These are phyloP conservation scores for Tetrahymena thermophila DNA, from an alignment of 73 alveolate species.

Conservation along the genomic window DNA sequence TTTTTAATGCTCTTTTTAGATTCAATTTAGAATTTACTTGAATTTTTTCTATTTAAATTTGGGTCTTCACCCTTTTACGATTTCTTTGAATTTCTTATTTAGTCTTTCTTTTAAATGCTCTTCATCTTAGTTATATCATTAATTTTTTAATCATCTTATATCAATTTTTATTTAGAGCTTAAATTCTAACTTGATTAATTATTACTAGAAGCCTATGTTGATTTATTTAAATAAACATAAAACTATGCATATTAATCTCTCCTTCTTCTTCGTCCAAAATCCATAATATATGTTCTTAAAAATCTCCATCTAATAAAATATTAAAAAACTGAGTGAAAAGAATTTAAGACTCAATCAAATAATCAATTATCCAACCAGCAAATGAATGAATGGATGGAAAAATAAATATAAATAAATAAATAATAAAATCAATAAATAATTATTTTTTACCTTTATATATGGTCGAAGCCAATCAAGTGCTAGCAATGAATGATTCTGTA, in stretches of 20 bases:
- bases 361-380: too few species aligned
- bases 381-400: too few species aligned
- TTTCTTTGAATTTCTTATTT: not conserved
- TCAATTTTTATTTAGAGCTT: not conserved
- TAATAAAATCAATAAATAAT: too few species aligned
- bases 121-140: not conserved
- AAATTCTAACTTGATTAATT: not conserved
- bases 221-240: not conserved
- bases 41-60: too few species aligned
- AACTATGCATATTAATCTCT: not conserved
- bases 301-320: not conserved
- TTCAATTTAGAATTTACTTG: not conserved
- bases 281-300: not conserved
- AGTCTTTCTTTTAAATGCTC: not conserved
- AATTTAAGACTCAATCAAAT: too few species aligned
- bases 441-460: not conserved
- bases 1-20: not conserved
- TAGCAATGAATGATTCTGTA: not conserved
- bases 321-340: not conserved
- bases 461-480: not conserved
- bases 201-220: not conserved
- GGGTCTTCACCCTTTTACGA: not conserved
- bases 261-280: not conserved
- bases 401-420: too few species aligned
- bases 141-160: not conserved